phyloP scores from a whole-genome alignment of 192 early-diverging fungal genomes.

The Backusella parvicylindrica region DNA sequence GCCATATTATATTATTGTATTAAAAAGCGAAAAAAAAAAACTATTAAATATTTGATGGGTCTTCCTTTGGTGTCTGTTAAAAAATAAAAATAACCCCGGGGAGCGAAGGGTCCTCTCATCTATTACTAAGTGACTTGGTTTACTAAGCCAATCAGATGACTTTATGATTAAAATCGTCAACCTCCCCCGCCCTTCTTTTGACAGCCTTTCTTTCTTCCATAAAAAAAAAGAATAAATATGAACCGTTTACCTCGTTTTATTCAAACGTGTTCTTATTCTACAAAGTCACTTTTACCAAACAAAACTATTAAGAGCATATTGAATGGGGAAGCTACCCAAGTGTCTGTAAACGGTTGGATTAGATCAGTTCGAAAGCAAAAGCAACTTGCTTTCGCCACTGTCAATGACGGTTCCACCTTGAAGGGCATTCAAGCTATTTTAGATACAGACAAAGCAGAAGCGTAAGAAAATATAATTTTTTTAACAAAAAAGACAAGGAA shows the following conservation, averaged over 20 bases:
- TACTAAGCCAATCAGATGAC: background rate
- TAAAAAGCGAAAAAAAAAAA: constrained; percentile 10
- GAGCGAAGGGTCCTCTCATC: background rate
- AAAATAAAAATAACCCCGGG: background rate
- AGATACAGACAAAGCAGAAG: constrained; percentile 45
- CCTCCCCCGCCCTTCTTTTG: background rate
- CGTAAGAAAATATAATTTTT: constrained; percentile 36
- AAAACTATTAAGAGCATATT: constrained; percentile 19
- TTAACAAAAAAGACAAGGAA: background rate
- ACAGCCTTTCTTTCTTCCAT: no score
- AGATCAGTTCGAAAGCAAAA: constrained; percentile 79
- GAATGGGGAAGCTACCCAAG: constrained; percentile 4
- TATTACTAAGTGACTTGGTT: background rate
- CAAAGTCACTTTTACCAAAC: constrained; percentile 22
- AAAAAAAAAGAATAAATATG: no score
- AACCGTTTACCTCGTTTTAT: background rate
- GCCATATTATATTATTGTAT: background rate
- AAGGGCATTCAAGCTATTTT: constrained; percentile 71
- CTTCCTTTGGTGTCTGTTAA: background rate
- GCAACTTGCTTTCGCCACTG: constrained; percentile 68
- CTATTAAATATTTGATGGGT: background rate
- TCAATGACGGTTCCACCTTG: constrained; percentile 73
- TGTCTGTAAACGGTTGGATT: constrained; percentile 76
- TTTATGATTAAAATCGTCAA: background rate
- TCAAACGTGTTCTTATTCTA: background rate